phyloP scores from a whole-genome alignment of 495 filamentous ascomycete species.

The Daldinia bambusicola region DNA sequence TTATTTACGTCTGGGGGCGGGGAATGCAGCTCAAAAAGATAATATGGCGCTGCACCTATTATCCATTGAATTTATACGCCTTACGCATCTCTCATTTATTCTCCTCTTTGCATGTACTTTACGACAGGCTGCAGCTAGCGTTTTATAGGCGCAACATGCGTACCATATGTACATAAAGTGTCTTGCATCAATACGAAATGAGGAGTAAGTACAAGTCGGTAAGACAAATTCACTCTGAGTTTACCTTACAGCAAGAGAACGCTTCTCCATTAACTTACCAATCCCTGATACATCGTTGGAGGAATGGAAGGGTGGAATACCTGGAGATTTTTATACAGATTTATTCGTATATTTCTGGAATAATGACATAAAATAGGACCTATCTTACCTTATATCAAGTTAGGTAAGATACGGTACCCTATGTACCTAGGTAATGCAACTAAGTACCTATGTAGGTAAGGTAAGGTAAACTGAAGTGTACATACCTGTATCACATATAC shows the following conservation, averaged over 20 bases:
- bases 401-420: too few relatives aligned
- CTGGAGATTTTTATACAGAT: neutral
- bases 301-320: neutral
- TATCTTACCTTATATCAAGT: too few relatives aligned
- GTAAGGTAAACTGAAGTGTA: too few relatives aligned
- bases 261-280: slow-evolving; percentile 20
- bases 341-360: neutral
- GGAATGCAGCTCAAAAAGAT: slow-evolving; percentile 23
- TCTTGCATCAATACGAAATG: neutral
- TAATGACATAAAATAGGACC: too few relatives aligned
- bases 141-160: slow-evolving; percentile 7
- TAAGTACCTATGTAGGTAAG: neutral
- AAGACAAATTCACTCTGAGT: neutral
- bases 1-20: slow-evolving; percentile 41
- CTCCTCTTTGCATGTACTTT: slow-evolving; percentile 2
- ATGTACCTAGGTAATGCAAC: too few relatives aligned
- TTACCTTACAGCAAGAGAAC: slow-evolving; percentile 9
- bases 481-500: neutral
- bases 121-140: slow-evolving; percentile 3
- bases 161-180: slow-evolving; percentile 9
- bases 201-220: slow-evolving; percentile 14
- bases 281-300: slow-evolving; percentile 7
- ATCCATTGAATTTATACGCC: neutral
- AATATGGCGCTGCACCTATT: slow-evolving; percentile 8
- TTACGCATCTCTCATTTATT: neutral